Base-by-base conservation (phyloP, 345 rosid species). In the Citrus mangshanensis region DNA sequence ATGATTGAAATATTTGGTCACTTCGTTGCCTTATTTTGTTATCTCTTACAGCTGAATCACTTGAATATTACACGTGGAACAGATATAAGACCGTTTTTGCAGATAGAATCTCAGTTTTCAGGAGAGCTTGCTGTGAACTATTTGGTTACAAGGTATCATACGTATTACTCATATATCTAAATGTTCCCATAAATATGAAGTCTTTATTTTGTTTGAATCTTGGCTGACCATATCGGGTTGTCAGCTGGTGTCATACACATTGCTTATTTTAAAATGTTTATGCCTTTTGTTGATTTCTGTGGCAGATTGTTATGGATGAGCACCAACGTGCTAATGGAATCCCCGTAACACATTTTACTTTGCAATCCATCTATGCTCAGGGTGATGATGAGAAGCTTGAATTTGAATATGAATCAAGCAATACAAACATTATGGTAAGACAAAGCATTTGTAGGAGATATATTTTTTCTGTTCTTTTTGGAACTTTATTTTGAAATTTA, bases 31-130 rank as follows among this genome's bases (percentile, higher is more conserved):
- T 62, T 66, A 74, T 81, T 77, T 42, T 55, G 68, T 76, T 78
- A 56, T 13, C 16, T 70, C 32, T 70, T 62, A 51, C 66, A 25
- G 72, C 78, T 83, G 78, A 84, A 78, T 28, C 73, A 35, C 69
- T 70, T 61, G 55, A 66, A 76, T 51, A 68, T n/a, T 46, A 18
- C 61, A 66, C 42, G 13, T 82, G 83, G 77, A 80, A 78, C 91
- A 96, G 99, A 86, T 96, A 96, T 91, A 96, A 93, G 91, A 94
- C 95, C 30, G 99, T 96, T 77, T 96, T 96, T 77, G 99, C 98
- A 16, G 98, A 96, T 81, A 88, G 97, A 83, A 96, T 96, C 79
- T 96, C 97, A 4, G 99, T 96, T 73, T 94, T 96, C 85, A 88
- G 98, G 85, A 89, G 97, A 87, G 99, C 99, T 24, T 96, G 97